Conservation (phyloP, 768 basidiomycete genomes). For the Exidia glandulosa region DNA sequence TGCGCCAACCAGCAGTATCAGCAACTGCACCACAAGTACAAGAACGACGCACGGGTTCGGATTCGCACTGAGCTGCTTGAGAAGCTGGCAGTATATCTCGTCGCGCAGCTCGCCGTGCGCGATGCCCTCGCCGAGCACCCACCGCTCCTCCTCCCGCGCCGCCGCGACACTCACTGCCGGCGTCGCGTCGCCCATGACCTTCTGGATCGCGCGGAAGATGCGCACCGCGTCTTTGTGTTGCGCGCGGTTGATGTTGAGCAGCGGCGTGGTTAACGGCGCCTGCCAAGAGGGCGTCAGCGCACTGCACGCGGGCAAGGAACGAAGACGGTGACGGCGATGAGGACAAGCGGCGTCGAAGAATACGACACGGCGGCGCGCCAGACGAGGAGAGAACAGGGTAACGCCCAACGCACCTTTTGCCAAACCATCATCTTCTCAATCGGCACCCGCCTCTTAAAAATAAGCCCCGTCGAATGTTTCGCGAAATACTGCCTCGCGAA, state of each 20-base stretch:
- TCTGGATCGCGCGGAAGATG: slow-evolving; percentile 82
- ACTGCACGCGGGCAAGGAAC: background rate
- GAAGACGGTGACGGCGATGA: background rate
- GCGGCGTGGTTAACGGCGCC: slow-evolving; percentile 57
- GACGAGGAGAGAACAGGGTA: background rate
- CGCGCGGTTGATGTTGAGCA: slow-evolving; percentile 49
- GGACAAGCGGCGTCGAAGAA: no score
- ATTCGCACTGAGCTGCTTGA: slow-evolving; percentile 85
- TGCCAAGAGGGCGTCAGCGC: slow-evolving; percentile 15
- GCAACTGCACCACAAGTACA: background rate
- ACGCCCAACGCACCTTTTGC: slow-evolving; percentile 54
- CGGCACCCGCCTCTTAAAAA: slow-evolving; percentile 72
- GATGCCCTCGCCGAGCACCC: slow-evolving; percentile 74
- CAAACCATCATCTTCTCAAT: slow-evolving; percentile 83
- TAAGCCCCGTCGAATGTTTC: slow-evolving; percentile 79
- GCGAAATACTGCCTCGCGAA: slow-evolving; percentile 86
- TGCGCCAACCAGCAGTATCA: slow-evolving; percentile 20
- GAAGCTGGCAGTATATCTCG: slow-evolving; percentile 85
- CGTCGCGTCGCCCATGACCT: slow-evolving; percentile 82
- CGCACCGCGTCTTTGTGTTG: slow-evolving; percentile 71
- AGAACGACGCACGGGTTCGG: slow-evolving; percentile 51
- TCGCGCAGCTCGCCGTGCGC: slow-evolving; percentile 76
- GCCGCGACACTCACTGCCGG: background rate
- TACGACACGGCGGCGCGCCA: background rate
- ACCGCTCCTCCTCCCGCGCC: slow-evolving; percentile 70